Base-by-base conservation (phyloP, 2,329 filamentous ascomycete species). In the Fusarium sp. region DNA sequence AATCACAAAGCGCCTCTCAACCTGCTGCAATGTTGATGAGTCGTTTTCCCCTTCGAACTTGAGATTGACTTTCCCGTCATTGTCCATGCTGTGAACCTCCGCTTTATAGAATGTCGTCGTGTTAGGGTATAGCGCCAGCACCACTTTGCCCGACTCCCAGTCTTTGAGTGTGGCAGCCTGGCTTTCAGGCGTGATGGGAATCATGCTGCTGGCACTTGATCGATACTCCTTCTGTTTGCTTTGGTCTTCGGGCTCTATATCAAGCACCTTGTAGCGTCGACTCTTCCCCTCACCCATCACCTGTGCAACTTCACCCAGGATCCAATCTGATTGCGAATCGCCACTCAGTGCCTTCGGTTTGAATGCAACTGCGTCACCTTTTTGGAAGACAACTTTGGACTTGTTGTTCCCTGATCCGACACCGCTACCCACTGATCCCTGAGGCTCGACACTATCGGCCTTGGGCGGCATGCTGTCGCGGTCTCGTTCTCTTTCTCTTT, bases 81-180 rank as follows among this genome's bases (percentile, higher is more conserved):
- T 82, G 59, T 90, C 83, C 84, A 88, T 90, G 38, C 90, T 90
- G 81, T 93, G 91, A 11, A 95, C 92, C 73, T 94, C 92, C 2
- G 93, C 93, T 77, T 92, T 90, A 79, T 96, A 96, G 75, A 96
- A 95, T 0, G 92, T 95, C 2, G 93, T 95, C 2, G 93, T 95
- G 73, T 94, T 90, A 0, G 93, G 93, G 76, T 96, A 96, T 62
- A 94, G 83, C 0, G 93, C 93, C 61, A 95, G 83, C 11, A 95
- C 92, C 47, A 89, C 88, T 77, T 91, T 92, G 46, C 92, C 91
- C 42, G 87, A 81, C 38, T 91, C 88, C 62, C 91, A 87, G 43
- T 91, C 85, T 6, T 86, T 81, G 18, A 91, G 82, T 4, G 80
- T 88, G 67, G 80, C 83, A 70, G 77, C 83, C 77, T 71, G 83